phyloP scores from a whole-genome alignment of 139 green algal species.

The Helicosporidium sp. region DNA sequence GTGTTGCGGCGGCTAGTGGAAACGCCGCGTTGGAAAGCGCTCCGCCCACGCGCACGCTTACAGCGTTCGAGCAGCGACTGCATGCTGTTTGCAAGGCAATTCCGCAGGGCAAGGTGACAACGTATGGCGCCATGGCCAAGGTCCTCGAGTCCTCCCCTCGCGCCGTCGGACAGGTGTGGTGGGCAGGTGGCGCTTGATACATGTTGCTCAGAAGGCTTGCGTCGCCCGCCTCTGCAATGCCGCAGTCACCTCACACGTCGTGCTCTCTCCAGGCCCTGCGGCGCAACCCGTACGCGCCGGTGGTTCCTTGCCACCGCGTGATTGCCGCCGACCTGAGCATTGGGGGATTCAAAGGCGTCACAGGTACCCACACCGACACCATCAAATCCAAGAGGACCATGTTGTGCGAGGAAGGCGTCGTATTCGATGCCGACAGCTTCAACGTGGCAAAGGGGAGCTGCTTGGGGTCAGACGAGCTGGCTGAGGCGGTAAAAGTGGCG shows the following conservation, averaged over 20 bases:
- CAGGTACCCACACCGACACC: conserved; percentile 15
- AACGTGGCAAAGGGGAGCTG: too few species aligned
- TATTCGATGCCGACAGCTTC: conserved; percentile 22
- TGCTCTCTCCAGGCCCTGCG: conserved; percentile 32
- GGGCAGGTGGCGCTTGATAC: too few species aligned
- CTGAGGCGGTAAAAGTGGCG: too few species aligned
- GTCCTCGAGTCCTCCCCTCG: conserved; percentile 29
- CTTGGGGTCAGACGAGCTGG: too few species aligned
- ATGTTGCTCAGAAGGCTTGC: background rate
- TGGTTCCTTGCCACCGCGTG: conserved; percentile 58
- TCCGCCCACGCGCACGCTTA: conserved; percentile 18
- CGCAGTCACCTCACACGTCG: background rate
- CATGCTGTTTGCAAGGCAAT: conserved; percentile 38
- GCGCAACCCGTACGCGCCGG: conserved; percentile 49
- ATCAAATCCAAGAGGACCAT: conserved; percentile 30
- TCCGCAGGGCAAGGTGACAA: conserved; percentile 43
- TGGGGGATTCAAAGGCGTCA: conserved; percentile 51
- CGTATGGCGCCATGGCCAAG: conserved; percentile 42
- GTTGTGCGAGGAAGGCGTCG: conserved; percentile 36
- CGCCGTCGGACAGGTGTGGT: conserved; percentile 42
- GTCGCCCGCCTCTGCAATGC: background rate
- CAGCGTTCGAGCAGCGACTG: conserved; percentile 32
- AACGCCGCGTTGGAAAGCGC: conserved; percentile 8
- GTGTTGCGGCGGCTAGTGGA: too few species aligned
- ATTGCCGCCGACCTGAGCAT: conserved; percentile 34